Conservation (phyloP, 2,329 filamentous ascomycete genomes). For the Plectosphaerella sp. region DNA sequence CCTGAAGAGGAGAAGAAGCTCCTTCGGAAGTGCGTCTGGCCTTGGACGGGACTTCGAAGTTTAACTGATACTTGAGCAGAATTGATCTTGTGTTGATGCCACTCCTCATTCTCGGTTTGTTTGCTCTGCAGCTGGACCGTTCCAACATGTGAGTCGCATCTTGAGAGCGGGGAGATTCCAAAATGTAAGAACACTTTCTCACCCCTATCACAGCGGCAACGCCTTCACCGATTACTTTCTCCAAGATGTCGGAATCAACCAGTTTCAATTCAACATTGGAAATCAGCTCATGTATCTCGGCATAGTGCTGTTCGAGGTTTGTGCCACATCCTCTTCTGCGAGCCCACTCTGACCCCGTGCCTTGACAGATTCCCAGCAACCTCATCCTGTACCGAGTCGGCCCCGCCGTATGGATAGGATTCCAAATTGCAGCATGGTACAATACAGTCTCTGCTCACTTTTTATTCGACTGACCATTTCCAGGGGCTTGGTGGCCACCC, state of each 20-base stretch:
- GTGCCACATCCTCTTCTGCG: not conserved
- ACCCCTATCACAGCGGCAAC: slow-evolving; percentile 4
- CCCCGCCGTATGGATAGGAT: slow-evolving; percentile 39
- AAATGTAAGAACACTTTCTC: too few relatives aligned
- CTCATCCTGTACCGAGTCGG: slow-evolving; percentile 40
- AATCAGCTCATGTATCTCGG: slow-evolving; percentile 45
- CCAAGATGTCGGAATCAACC: slow-evolving; percentile 42
- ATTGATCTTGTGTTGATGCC: too few relatives aligned
- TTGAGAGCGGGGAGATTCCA: too few relatives aligned
- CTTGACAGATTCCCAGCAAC: slow-evolving; percentile 36
- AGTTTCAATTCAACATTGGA: slow-evolving; percentile 48
- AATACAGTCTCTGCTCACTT: too few relatives aligned
- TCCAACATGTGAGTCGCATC: too few relatives aligned
- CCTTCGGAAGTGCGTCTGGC: too few relatives aligned
- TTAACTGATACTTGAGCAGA: too few relatives aligned
- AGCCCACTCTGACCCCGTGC: not conserved
- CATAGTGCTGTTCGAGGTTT: slow-evolving; percentile 36
- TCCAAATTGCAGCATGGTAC: slow-evolving; percentile 35
- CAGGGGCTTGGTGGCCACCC: slow-evolving; percentile 27
- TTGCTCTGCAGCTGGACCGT: too few relatives aligned
- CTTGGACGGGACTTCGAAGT: too few relatives aligned
- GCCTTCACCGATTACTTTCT: slow-evolving; percentile 28
- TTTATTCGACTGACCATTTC: too few relatives aligned
- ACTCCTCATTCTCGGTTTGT: too few relatives aligned
- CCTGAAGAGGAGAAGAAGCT: too few relatives aligned